These are phyloP conservation scores for Lachnellula occidentalis DNA, from an alignment of 2,329 filamentous ascomycete genomes.

Conservation along the genomic window DNA sequence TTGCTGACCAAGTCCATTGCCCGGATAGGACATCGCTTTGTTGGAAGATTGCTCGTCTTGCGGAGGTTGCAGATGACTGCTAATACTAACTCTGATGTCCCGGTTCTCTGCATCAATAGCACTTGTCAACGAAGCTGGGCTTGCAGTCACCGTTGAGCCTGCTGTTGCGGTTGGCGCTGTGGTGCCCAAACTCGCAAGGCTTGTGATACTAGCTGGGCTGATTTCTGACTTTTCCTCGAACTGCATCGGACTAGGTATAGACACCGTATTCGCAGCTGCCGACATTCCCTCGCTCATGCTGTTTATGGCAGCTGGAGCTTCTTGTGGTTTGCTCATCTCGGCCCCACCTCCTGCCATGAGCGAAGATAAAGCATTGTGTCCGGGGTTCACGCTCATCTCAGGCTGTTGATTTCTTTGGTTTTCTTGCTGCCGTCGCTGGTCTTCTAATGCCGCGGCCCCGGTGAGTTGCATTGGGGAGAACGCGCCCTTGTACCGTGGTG, in stretches of 20 bases:
- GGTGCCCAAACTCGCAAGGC: constrained; percentile 28
- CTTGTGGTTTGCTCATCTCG: constrained; percentile 51
- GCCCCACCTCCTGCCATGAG: constrained; percentile 49
- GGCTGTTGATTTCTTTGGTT: constrained; percentile 34
- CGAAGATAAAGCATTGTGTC: constrained; percentile 47
- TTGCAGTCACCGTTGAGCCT: constrained; percentile 28
- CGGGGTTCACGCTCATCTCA: constrained; percentile 47
- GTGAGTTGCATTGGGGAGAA: constrained; percentile 41
- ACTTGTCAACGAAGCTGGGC: constrained; percentile 25
- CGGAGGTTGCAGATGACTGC: constrained; percentile 19
- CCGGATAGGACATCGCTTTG: constrained; percentile 29
- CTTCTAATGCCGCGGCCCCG: constrained; percentile 48
- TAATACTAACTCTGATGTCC: constrained; percentile 17
- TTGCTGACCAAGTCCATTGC: constrained; percentile 24
- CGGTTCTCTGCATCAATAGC: constrained; percentile 23
- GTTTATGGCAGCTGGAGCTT: constrained; percentile 37
- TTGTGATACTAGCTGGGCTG: constrained; percentile 30
- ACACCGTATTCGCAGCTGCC: constrained; percentile 26
- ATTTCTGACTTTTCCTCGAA: constrained; percentile 28
- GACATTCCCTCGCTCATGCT: constrained; percentile 30
- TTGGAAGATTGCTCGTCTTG: constrained; percentile 24
- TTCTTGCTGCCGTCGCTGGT: constrained; percentile 45
- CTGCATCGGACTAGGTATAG: constrained; percentile 25
- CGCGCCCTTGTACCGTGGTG: constrained; percentile 27
- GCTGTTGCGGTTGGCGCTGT: constrained; percentile 30